phyloP scores from a whole-genome alignment of 2,329 filamentous ascomycete species.

The Exophiala sp. region DNA sequence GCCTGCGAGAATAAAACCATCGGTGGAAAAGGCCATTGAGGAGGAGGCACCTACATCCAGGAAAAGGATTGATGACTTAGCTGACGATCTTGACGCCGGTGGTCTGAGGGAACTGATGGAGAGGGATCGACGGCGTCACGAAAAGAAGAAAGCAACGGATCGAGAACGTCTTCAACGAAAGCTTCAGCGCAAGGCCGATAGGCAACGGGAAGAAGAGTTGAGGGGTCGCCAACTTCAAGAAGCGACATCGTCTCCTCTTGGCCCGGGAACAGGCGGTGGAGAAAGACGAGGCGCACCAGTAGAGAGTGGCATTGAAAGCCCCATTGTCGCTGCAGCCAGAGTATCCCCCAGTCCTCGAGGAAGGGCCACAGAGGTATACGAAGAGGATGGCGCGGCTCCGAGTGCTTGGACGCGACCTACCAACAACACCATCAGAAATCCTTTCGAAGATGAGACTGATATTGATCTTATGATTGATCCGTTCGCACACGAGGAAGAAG shows the following conservation, averaged over 20 bases:
- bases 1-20: slow-evolving; percentile 17
- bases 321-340: slow-evolving; percentile 2
- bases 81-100: slow-evolving; percentile 78
- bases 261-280: slow-evolving; percentile 53
- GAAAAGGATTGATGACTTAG: slow-evolving; percentile 65
- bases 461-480: slow-evolving; percentile 25
- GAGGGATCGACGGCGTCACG: slow-evolving; percentile 73
- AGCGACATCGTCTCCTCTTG: slow-evolving; percentile 25
- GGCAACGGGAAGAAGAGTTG: slow-evolving; percentile 54
- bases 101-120: slow-evolving; percentile 88
- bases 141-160: slow-evolving; percentile 70
- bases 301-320: slow-evolving; percentile 13
- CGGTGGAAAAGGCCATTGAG: slow-evolving; percentile 51
- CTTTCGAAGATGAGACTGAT: slow-evolving; percentile 29
- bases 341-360: neutral
- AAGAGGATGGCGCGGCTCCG: slow-evolving; percentile 10
- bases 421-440: slow-evolving; percentile 22
- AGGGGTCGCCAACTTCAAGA: slow-evolving; percentile 34
- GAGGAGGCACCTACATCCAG: slow-evolving; percentile 56
- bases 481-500: slow-evolving; percentile 20
- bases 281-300: slow-evolving; percentile 9
- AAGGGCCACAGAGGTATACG: slow-evolving; percentile 15
- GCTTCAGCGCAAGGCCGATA: slow-evolving; percentile 47
- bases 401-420: neutral
- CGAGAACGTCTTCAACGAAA: slow-evolving; percentile 57